Percentiles rank a stretch among this genome's conserved stretches.
Conservation (phyloP, 768 basidiomycete species). For the Kwoniella dendrophila region DNA sequence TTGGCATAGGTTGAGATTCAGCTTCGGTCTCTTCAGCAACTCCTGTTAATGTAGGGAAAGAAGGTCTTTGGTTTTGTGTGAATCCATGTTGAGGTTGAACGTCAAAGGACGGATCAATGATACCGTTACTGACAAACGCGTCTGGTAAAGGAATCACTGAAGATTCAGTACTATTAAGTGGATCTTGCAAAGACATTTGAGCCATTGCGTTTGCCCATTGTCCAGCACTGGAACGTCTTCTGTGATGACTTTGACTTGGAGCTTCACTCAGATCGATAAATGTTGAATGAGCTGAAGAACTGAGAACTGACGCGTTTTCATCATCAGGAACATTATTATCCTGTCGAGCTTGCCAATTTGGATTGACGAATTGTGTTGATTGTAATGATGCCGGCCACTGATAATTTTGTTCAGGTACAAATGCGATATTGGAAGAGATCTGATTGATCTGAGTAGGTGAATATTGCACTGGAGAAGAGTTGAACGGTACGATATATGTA, state of each 20-base stretch:
- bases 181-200: slow-evolving; percentile 47
- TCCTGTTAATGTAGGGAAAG: slow-evolving; percentile 23
- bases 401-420: not conserved
- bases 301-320: slow-evolving; percentile 9
- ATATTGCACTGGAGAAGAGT: not conserved
- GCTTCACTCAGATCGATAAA: slow-evolving; percentile 19
- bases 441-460: slow-evolving; percentile 12
- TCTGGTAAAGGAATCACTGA: slow-evolving; percentile 12
- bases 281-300: slow-evolving; percentile 22
- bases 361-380: slow-evolving; percentile 8
- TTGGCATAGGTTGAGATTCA: slow-evolving; percentile 27
- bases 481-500: slow-evolving; percentile 3
- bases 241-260: slow-evolving; percentile 9
- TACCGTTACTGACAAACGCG: not conserved
- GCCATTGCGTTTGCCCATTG: slow-evolving; percentile 47
- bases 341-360: slow-evolving; percentile 24
- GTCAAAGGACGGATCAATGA: not conserved
- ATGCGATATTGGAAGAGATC: not conserved
- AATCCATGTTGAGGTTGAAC: not conserved
- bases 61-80: slow-evolving; percentile 18
- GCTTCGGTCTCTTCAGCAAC: slow-evolving; percentile 13
- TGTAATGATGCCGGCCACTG: slow-evolving; percentile 9
- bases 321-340: slow-evolving; percentile 6
- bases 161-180: not conserved
- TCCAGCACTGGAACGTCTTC: slow-evolving; percentile 38